phyloP scores from a whole-genome alignment of 805 yeast genomes.

The Suhomyces pyralidae region DNA sequence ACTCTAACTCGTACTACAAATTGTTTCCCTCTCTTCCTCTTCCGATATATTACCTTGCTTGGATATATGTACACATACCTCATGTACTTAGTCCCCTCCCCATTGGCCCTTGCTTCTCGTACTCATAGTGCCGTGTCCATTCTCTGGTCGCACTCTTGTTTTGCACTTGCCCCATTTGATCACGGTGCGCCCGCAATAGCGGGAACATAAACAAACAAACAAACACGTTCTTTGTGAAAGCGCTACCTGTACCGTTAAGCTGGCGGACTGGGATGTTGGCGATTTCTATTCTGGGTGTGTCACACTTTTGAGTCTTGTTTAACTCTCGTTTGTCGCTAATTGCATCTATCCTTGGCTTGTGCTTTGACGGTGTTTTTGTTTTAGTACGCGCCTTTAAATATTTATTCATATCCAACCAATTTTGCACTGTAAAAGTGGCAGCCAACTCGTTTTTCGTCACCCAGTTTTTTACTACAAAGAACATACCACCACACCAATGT shows the following conservation, averaged over 20 bases:
- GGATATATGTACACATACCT: background rate
- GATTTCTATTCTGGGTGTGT: background rate
- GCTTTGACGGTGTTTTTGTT: background rate
- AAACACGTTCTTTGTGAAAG: background rate
- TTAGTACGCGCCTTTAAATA: background rate
- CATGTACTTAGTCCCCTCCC: background rate
- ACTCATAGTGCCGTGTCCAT: background rate
- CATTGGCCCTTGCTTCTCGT: background rate
- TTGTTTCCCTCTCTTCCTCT: background rate
- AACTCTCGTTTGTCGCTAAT: background rate
- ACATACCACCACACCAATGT: background rate
- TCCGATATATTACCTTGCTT: background rate
- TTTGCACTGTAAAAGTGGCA: background rate
- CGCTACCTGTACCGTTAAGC: background rate
- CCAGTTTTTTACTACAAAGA: background rate
- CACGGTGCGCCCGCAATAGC: background rate
- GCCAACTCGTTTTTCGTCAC: background rate
- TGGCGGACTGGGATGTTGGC: background rate
- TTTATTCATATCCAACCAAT: background rate
- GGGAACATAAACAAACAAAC: background rate
- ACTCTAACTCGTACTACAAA: background rate
- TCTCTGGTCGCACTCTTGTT: background rate
- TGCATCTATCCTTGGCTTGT: background rate
- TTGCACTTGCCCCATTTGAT: constrained; percentile 1
- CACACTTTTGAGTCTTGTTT: background rate